Base-by-base conservation (phyloP, 1,284 basidiomycete genomes). In the Thecaphora frezii region DNA sequence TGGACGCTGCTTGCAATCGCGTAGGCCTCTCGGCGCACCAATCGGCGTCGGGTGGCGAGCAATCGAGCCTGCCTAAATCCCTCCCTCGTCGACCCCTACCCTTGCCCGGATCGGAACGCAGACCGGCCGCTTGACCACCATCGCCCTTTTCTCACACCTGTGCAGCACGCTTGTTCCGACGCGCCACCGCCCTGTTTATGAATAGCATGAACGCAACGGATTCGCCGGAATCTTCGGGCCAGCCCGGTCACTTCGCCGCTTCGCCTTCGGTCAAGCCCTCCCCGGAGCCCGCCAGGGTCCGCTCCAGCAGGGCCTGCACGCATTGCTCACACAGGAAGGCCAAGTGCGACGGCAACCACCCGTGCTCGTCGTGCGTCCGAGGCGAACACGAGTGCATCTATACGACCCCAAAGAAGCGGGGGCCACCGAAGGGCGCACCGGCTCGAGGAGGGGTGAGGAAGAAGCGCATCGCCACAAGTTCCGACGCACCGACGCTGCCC, bases 321-420 rank as follows among this genome's bases (percentile, higher is more conserved):
- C 44, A 53, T 25, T 66, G 64, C 49, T 66, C 64, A 16, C 59
- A 56, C 33, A 55, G 64, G n/a, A 66, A 66, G 50, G 59, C 62
- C 41, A 66, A 66, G 44, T 66, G 64, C 42, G 53, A 66, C 28
- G 64, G 59, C 38, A 24, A 51, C 19, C 59, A 62, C 33, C 64
- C 64, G 9, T 66, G 64, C 53, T 57, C 55, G 44, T 62, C 54
- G 24, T 66, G 64, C 55, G 38, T 42, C 30, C 58, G 55, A 13
- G 59, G 59, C 13, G 48, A 49, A 2, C 16, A 23, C 22, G 12
- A 25, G 19, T 66, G 64, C 59, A 55, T 58, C 28, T 66, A 62
- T 26, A 55, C 52, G 18, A 55, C 48, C 39, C 64, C 52, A 25
- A 66, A 57, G 53, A 66, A 66, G 48, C 58, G 64, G 12, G 64